phyloP scores from a whole-genome alignment of 2,329 filamentous ascomycete genomes.

The Scopulariopsis brevicaulis region DNA sequence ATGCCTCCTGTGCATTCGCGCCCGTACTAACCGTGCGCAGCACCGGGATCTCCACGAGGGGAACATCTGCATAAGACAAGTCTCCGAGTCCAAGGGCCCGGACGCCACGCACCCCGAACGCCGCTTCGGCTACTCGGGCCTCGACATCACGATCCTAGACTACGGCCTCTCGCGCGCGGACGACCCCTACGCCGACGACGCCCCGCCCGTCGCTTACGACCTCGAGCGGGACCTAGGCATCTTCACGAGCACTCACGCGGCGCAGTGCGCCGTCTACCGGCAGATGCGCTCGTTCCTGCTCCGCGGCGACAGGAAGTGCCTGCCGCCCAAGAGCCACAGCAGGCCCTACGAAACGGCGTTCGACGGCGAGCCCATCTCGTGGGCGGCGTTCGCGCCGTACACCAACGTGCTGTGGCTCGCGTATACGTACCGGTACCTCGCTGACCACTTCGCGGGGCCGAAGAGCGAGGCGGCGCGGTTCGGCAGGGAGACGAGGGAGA shows the following conservation, averaged over 20 bases:
- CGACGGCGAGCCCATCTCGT: slow-evolving; percentile 34
- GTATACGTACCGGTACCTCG: slow-evolving; percentile 46
- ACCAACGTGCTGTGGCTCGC: slow-evolving; percentile 56
- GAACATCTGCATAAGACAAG: slow-evolving; percentile 46
- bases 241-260: slow-evolving; percentile 47
- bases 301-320: slow-evolving; percentile 35
- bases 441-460: slow-evolving; percentile 28
- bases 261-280: slow-evolving; percentile 50
- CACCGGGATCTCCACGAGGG: slow-evolving; percentile 57
- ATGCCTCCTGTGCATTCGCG: not conserved
- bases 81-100: slow-evolving; percentile 15
- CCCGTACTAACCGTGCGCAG: slow-evolving; percentile 17
- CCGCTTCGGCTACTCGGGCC: slow-evolving; percentile 45
- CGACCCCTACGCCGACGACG: slow-evolving; percentile 22
- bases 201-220: slow-evolving; percentile 38
- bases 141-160: slow-evolving; percentile 54
- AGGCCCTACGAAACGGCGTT: slow-evolving; percentile 32
- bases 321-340: slow-evolving; percentile 33
- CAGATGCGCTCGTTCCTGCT: slow-evolving; percentile 49
- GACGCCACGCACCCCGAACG: slow-evolving; percentile 10
- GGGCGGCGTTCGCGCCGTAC: slow-evolving; percentile 45
- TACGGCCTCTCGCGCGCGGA: slow-evolving; percentile 53
- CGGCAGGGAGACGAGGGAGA: slow-evolving; percentile 33
- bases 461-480: slow-evolving; percentile 34
- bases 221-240: slow-evolving; percentile 48